Percentiles rank a stretch among this genome's conserved stretches.
Conservation (phyloP, 768 basidiomycete genomes). For the Russula lepida region DNA sequence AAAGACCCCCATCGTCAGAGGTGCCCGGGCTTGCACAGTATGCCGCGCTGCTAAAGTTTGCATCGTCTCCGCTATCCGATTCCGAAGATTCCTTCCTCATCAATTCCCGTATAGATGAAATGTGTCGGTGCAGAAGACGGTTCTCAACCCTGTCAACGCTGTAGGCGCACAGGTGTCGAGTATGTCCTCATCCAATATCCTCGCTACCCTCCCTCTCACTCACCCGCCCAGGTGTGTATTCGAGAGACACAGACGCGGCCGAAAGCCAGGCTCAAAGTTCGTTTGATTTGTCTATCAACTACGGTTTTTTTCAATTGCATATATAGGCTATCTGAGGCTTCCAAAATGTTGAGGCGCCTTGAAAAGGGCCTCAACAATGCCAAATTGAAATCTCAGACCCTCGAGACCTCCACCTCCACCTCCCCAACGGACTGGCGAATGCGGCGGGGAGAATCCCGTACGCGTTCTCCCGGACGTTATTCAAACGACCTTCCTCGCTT, state of each 20-base stretch:
- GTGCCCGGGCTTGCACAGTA: conserved; percentile 68
- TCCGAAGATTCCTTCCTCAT: conserved; percentile 12
- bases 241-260: conserved; percentile 82
- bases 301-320: conserved; percentile 16
- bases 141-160: conserved; percentile 72
- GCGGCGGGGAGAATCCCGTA: conserved; percentile 9
- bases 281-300: conserved; percentile 20
- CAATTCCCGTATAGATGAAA: conserved; percentile 56
- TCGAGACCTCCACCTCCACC: conserved; percentile 32
- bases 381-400: conserved; percentile 52
- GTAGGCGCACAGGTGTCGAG: conserved; percentile 69
- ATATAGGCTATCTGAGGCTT: conserved; percentile 72
- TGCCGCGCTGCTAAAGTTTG: conserved; percentile 75
- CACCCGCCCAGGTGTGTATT: conserved; percentile 55
- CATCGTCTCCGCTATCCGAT: conserved; percentile 16
- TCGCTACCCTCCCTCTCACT: conserved; percentile 19
- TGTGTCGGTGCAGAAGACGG: conserved; percentile 87
- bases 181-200: conserved; percentile 18
- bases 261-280: conserved; percentile 87
- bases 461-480: conserved; percentile 30
- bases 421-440: conserved; percentile 20
- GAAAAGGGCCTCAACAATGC: conserved; percentile 76
- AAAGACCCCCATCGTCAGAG: conserved; percentile 39
- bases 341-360: conserved; percentile 79
- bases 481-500: conserved; percentile 44